These are phyloP conservation scores for Aspergillus pseudoglaucus DNA, from an alignment of 2,329 filamentous ascomycete species.

Conservation along the genomic window DNA sequence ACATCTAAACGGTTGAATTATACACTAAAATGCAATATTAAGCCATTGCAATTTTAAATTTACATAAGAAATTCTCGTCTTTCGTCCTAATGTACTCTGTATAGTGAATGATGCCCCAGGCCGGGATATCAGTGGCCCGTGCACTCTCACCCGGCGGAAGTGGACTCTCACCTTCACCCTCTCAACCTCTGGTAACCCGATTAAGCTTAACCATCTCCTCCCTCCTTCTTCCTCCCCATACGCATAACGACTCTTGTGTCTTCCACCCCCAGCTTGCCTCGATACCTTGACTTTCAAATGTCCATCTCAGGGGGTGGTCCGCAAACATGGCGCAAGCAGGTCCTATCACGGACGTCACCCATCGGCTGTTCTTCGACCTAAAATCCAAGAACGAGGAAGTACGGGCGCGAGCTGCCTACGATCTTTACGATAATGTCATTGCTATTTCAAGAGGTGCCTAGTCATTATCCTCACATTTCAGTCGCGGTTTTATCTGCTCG, in stretches of 20 bases:
- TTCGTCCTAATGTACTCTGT: too few relatives aligned
- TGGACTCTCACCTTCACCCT: too few relatives aligned
- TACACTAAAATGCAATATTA: too few relatives aligned
- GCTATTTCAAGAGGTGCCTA: constrained; percentile 40
- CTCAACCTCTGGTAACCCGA: background rate
- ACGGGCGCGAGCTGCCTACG: constrained; percentile 43
- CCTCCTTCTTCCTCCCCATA: constrained; percentile 17
- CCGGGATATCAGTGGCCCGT: too few relatives aligned
- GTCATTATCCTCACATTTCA: background rate
- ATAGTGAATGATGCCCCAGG: too few relatives aligned
- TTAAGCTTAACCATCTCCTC: constrained; percentile 19
- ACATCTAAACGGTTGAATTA: too few relatives aligned
- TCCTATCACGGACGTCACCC: constrained; percentile 44
- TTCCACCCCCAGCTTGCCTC: constrained; percentile 12
- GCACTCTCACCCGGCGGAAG: too few relatives aligned
- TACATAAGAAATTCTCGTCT: too few relatives aligned
- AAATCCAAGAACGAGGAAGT: constrained; percentile 50
- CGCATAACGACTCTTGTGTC: constrained; percentile 16
- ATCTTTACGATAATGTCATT: constrained; percentile 42
- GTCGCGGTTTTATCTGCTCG: background rate
- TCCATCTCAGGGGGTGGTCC: constrained; percentile 30
- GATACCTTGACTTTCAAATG: constrained; percentile 33
- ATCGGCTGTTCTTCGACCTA: constrained; percentile 52
- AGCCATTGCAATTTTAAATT: too few relatives aligned
- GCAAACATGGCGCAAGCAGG: constrained; percentile 42